Evolutionary conservation across 148 eudicot species (phyloP), one percentile per base, ranked within the genome.

Genomic region (Fagopyrum tataricum): DNA sequence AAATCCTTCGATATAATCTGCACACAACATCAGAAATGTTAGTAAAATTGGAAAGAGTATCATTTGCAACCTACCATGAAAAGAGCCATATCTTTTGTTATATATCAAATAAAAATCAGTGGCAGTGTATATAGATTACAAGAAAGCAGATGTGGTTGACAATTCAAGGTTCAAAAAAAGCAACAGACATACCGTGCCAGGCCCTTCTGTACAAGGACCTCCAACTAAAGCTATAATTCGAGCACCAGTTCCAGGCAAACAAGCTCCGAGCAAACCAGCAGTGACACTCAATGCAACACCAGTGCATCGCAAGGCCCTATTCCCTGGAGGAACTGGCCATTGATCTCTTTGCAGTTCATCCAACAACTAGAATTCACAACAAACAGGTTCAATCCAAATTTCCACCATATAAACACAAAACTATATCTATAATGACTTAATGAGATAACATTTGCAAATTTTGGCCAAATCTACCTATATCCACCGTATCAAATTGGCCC

Each of bases 201-300:
- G 97, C 44, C 98, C 98, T 84, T 94, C 98, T 6, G 98, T 94
- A 83, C 98, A 94, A 48, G 98, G 98, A 76, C 98, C 98, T 17
- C 98, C 98, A 12, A 91, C 97, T 77, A 94, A 83, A 75, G 93
- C 96, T 44, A 94, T 77, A 73, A 94, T 94, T 47, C 98, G 81
- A 76, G 93, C 98, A 74, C 96, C 80, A 31, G 97, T 88, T 21
- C 97, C 93, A 10, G 93, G 88, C 73, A 74, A 75, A 84, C 96
- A 91, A 43, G 96, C 98, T 59, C 90, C 93, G 55, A 94, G 84
- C 76, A 94, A 81, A 13, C 98, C 88, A 3, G 90, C 82, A 31
- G 97, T 96, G 47, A 94, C 96, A 79, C 91, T 88, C 82, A 94
- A 74, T n/a, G 98, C 98, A 42, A 84, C 98, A 21, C 98, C 98